Percentiles rank a stretch among this genome's conserved stretches.
phyloP scores from a whole-genome alignment of 371 early-diverging fungal species.

The Dichotomocladium elegans region DNA sequence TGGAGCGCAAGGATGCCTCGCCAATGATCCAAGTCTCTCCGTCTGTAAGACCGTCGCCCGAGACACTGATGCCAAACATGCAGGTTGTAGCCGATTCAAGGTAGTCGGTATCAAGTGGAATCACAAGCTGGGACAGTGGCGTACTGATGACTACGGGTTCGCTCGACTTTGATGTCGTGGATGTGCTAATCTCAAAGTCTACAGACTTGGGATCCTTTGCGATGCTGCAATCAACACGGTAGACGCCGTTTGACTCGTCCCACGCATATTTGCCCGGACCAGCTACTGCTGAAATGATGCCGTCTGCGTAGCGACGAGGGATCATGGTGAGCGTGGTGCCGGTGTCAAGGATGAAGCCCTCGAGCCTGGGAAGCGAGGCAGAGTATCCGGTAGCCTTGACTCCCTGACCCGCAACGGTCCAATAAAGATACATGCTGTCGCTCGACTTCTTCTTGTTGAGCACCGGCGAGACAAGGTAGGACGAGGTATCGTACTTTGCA shows the following conservation, averaged over 20 bases:
- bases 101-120: slow-evolving; percentile 20
- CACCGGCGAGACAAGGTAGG: slow-evolving; percentile 7
- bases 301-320: slow-evolving; percentile 11
- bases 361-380: neutral
- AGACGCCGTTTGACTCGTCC: slow-evolving; percentile 5
- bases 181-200: slow-evolving; percentile 11
- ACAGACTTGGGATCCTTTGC: slow-evolving; percentile 5
- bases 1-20: slow-evolving; percentile 24
- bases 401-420: slow-evolving; percentile 19
- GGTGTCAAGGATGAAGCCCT: slow-evolving; percentile 22
- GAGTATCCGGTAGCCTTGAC: slow-evolving; percentile 2
- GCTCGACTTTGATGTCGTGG: neutral
- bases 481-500: slow-evolving; percentile 12
- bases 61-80: slow-evolving; percentile 23
- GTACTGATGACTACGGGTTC: slow-evolving; percentile 15
- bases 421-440: slow-evolving; percentile 13
- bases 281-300: slow-evolving; percentile 11
- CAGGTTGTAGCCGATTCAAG: slow-evolving; percentile 18
- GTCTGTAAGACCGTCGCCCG: neutral
- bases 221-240: slow-evolving; percentile 18
- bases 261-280: slow-evolving; percentile 10
- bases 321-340: slow-evolving; percentile 28
- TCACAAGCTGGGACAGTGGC: slow-evolving; percentile 18
- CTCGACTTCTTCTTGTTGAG: neutral
- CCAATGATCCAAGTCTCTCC: slow-evolving; percentile 23